Base-by-base conservation (phyloP, 306 rosid genomes). In the Quercus parvula region DNA sequence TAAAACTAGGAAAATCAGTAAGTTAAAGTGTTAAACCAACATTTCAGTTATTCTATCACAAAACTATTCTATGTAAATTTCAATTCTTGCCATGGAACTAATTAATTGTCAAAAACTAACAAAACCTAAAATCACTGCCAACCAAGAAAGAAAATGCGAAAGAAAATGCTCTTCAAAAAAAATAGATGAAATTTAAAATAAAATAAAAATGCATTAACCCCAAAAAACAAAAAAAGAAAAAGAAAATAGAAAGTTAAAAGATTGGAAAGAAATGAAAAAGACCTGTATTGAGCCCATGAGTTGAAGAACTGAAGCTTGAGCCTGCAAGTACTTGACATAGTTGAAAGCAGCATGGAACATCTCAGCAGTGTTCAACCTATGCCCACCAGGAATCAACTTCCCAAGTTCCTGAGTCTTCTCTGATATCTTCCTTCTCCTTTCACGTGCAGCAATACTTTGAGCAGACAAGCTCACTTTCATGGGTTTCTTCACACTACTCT, bases 281-380 rank as follows among this genome's bases (percentile, higher is more conserved):
- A 85, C 91, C 83, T 80, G 17, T 4, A 81, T 22, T 5, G 89
- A 73, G 4, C 56, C 76, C 77, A 87, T 85, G 54, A 81, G 70
- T 75, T 94, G 76, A 64, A 95, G 94, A 83, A 95, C 55, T 0
- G 57, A 70, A 24, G 89, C 82, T 86, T 95, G 99, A 2, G 91
- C 86, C 84, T 91, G 91, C 87, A 95, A 84, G 87, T 51, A 92
- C 81, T 90, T 87, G 12, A 95, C 91, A 73, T 92, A 95, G 38
- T 85, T 95, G 38, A 77, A 80, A 71, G 97, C 97, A 70, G 97
- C 82, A 49, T 81, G 82, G 22, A 95, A 66, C 99, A 95, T 95
- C 77, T 92, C 97, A 51, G 98, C 99, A 18, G 99, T 90, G 80
- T 91, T 95, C 98, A 95, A 88, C 84, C 89, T 92, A 28, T 56